These are phyloP conservation scores for Maudiozyma humilis DNA, from an alignment of 1,139 yeast species.

Conservation along the genomic window DNA sequence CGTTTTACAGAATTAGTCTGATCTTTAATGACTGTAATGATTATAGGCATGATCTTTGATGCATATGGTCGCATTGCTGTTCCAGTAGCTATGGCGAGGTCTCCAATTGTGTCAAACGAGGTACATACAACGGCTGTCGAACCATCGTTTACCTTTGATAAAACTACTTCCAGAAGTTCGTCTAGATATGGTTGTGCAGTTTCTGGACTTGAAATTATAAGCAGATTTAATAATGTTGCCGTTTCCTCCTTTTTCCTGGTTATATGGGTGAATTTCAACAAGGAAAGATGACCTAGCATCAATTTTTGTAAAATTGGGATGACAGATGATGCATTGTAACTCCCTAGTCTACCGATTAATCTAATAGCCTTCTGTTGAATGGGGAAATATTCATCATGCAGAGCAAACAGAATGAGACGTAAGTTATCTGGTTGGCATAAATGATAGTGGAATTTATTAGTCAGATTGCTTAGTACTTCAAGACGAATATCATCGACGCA, in stretches of 20 bases:
- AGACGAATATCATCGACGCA: slow-evolving; percentile 75
- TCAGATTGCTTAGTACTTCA: slow-evolving; percentile 67
- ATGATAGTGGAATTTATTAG: slow-evolving; percentile 79
- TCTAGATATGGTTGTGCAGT: slow-evolving; percentile 82
- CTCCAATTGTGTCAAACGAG: slow-evolving; percentile 82
- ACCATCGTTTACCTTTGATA: slow-evolving; percentile 68
- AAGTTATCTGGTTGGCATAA: slow-evolving; percentile 91
- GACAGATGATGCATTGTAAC: slow-evolving; percentile 89
- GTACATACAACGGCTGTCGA: slow-evolving; percentile 80
- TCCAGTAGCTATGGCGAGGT: slow-evolving; percentile 80
- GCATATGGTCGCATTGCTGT: slow-evolving; percentile 72
- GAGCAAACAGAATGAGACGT: slow-evolving; percentile 71
- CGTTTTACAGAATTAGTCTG: slow-evolving; percentile 84
- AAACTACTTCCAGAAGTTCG: slow-evolving; percentile 75
- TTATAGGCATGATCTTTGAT: slow-evolving; percentile 73
- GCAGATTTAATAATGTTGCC: slow-evolving; percentile 62
- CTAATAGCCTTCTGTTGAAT: slow-evolving; percentile 75
- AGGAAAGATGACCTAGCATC: slow-evolving; percentile 74
- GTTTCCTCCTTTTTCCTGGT: slow-evolving; percentile 82
- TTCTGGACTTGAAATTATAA: slow-evolving; percentile 71
- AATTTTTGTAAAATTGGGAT: slow-evolving; percentile 87
- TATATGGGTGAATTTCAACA: slow-evolving; percentile 69
- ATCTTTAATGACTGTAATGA: slow-evolving; percentile 83
- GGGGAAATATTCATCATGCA: slow-evolving; percentile 82
- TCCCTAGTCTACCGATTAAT: slow-evolving; percentile 74